Conservation (phyloP, 1,284 basidiomycete species). For the Boletus semigastroideus region DNA sequence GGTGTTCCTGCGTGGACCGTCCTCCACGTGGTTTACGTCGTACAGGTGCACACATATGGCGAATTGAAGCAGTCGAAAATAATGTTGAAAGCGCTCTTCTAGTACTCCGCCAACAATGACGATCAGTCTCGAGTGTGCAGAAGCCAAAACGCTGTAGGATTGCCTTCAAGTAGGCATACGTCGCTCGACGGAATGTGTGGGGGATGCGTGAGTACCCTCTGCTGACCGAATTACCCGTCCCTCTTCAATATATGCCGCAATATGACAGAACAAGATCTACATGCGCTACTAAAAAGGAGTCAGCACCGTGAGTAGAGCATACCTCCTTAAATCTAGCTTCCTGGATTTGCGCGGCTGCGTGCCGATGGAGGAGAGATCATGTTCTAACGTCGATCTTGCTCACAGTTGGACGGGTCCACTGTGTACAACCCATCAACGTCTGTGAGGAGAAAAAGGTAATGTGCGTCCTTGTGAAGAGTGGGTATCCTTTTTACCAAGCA, state of each 20-base stretch:
- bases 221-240: background rate
- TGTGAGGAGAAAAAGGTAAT: no score
- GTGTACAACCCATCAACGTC: no score
- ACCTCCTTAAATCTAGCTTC: no score
- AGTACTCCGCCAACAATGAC: slow-evolving; percentile 69
- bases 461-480: no score
- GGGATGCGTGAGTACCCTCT: slow-evolving; percentile 69
- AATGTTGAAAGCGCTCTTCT: slow-evolving; percentile 77
- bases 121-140: slow-evolving; percentile 75
- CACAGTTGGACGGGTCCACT: no score
- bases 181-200: slow-evolving; percentile 87
- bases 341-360: no score
- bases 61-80: slow-evolving; percentile 87
- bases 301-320: slow-evolving; percentile 48
- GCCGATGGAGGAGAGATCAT: no score
- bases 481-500: no score
- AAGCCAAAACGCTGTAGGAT: slow-evolving; percentile 85
- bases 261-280: no score
- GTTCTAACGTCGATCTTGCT: no score
- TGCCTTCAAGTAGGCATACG: no score
- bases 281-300: slow-evolving; percentile 66
- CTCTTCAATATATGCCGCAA: background rate
- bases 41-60: slow-evolving; percentile 80
- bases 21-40: background rate
- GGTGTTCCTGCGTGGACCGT: slow-evolving; percentile 16